Conservation (phyloP, 306 rosid species). For the Oxytropis ochrocephala region DNA sequence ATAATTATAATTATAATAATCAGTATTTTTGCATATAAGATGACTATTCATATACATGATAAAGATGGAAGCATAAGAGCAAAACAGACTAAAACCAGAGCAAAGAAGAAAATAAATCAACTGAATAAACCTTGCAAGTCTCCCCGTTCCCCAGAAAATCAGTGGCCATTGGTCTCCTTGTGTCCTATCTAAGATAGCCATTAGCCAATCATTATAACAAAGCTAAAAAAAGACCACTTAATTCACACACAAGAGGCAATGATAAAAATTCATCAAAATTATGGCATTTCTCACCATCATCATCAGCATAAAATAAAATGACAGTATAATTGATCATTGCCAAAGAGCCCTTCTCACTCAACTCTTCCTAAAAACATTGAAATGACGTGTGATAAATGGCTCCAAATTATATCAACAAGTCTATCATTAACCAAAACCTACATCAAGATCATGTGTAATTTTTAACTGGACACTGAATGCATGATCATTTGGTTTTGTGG, state of each 20-base stretch:
- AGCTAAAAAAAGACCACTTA: neutral
- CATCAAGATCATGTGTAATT: neutral
- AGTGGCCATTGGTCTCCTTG: neutral
- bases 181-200: neutral
- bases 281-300: neutral
- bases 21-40: neutral
- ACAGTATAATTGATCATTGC: neutral
- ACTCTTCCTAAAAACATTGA: slow-evolving; percentile 1
- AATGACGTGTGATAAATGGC: neutral
- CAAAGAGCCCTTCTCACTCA: neutral
- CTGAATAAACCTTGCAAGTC: neutral
- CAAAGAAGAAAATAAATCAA: slow-evolving; percentile 15
- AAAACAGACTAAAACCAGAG: neutral
- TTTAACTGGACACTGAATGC: slow-evolving; percentile 4
- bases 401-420: neutral
- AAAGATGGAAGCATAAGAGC: slow-evolving; percentile 10
- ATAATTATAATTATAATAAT: neutral
- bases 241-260: neutral
- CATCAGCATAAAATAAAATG: neutral
- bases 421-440: neutral
- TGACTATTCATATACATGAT: neutral
- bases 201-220: neutral
- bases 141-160: neutral
- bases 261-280: neutral
- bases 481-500: neutral